A percentile compares a stretch with the other conserved stretches of the same genome.
Evolutionary conservation across 2,329 filamentous ascomycete species (phyloP).

Genomic region (Malbranchea zuffiana): DNA sequence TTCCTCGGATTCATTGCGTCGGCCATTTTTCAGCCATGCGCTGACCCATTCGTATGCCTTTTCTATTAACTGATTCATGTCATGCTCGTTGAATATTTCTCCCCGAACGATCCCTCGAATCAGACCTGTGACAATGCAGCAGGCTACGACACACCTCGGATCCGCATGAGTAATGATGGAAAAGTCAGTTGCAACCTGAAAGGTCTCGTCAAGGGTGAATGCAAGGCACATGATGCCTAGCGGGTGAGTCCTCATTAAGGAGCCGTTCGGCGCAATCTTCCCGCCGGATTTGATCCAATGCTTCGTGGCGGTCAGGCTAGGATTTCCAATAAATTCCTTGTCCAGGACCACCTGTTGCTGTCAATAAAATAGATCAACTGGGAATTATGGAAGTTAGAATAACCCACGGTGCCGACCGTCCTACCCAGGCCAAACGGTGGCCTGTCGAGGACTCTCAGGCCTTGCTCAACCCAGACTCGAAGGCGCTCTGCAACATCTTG

Average conservation of each 20-base stretch:
- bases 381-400: no score
- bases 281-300: slow-evolving; percentile 34
- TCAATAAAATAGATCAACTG: background rate
- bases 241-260: slow-evolving; percentile 44
- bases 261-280: slow-evolving; percentile 41
- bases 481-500: slow-evolving; percentile 38
- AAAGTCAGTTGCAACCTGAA: slow-evolving; percentile 33
- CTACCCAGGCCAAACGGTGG: slow-evolving; percentile 40
- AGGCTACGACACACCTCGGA: slow-evolving; percentile 42
- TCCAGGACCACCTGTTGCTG: slow-evolving; percentile 23
- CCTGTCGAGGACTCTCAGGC: slow-evolving; percentile 38
- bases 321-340: slow-evolving; percentile 32
- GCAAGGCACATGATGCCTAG: slow-evolving; percentile 40
- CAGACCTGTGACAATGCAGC: slow-evolving; percentile 39
- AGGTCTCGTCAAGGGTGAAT: slow-evolving; percentile 34
- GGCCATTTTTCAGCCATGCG: slow-evolving; percentile 20
- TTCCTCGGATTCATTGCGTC: slow-evolving; percentile 12
- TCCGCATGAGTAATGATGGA: slow-evolving; percentile 42
- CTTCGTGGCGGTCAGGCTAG: slow-evolving; percentile 30
- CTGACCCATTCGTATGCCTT: slow-evolving; percentile 34
- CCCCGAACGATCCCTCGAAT: slow-evolving; percentile 39
- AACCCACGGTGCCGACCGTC: slow-evolving; percentile 36
- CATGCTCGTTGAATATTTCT: slow-evolving; percentile 31
- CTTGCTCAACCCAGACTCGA: slow-evolving; percentile 39
- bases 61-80: slow-evolving; percentile 36